A percentile compares a stretch with the other conserved stretches of the same genome.
Conservation (phyloP, 2,329 filamentous ascomycete species). For the Lachnellula willkommii region DNA sequence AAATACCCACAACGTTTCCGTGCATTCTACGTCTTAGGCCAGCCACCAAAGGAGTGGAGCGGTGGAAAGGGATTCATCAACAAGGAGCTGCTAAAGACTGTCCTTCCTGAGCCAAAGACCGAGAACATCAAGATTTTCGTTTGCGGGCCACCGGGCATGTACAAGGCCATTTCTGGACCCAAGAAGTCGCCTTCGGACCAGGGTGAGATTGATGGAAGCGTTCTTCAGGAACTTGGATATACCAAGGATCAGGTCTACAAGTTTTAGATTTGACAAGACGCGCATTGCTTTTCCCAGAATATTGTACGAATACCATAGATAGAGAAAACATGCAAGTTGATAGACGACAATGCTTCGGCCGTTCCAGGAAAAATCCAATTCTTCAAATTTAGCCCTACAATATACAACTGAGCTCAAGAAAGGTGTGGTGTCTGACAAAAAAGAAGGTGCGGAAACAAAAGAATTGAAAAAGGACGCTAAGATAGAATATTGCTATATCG, state of each 20-base stretch:
- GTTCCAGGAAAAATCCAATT: no score
- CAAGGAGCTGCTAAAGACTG: conserved; percentile 91
- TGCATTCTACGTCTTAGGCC: conserved; percentile 89
- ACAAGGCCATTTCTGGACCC: conserved; percentile 83
- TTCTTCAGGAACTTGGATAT: conserved; percentile 80
- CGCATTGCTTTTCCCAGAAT: not conserved
- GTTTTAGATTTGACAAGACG: conserved; percentile 52
- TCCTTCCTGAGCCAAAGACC: conserved; percentile 85
- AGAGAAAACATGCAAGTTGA: not conserved
- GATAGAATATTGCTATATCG: no score
- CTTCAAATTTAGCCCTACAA: no score
- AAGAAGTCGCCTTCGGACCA: conserved; percentile 95
- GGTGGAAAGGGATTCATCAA: conserved; percentile 75
- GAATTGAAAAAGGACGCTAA: no score
- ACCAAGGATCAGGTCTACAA: conserved; percentile 91
- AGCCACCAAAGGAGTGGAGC: conserved; percentile 70
- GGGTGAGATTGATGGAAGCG: conserved; percentile 71
- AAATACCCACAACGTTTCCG: conserved; percentile 92
- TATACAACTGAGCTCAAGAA: no score
- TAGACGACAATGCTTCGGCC: not conserved
- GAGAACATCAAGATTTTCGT: conserved; percentile 96
- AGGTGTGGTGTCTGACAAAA: no score
- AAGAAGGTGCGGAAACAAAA: no score
- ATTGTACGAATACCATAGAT: conserved; percentile 15
- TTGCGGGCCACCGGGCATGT: conserved; percentile 86